phyloP scores from a whole-genome alignment of 768 basidiomycete genomes.

The Mrakia blollopis region DNA sequence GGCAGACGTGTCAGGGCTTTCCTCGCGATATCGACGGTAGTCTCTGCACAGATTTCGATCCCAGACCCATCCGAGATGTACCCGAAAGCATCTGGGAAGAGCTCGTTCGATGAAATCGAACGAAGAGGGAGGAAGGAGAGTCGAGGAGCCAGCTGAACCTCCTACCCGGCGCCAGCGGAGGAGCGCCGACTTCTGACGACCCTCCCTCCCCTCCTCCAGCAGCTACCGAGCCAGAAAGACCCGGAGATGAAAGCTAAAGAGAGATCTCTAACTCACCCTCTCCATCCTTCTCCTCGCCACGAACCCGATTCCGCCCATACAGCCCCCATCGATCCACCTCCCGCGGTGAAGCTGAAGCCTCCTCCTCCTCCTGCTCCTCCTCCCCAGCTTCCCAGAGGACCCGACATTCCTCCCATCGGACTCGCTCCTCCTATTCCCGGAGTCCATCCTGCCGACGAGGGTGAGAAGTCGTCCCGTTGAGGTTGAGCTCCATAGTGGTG shows the following conservation, averaged over 20 bases:
- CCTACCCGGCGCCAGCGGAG: no score
- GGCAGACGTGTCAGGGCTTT: neutral
- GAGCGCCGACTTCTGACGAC: neutral
- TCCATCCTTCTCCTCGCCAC: constrained; percentile 33
- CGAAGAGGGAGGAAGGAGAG: neutral
- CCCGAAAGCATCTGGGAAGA: neutral
- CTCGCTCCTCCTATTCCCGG: no score
- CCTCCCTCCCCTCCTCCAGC: neutral
- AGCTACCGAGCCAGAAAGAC: neutral
- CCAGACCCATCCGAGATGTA: neutral
- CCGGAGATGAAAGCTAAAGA: neutral
- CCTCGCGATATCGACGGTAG: neutral
- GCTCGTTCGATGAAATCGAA: neutral
- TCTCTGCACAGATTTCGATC: neutral
- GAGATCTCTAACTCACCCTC: constrained; percentile 26
- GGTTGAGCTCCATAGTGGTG: no score
- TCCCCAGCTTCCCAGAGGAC: neutral
- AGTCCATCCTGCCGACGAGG: no score
- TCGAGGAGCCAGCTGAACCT: no score
- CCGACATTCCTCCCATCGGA: neutral
- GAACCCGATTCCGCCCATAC: constrained; percentile 28
- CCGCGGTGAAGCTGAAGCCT: neutral
- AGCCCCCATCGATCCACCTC: neutral
- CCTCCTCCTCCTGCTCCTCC: constrained; percentile 9
- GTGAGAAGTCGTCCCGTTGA: no score